Percentiles rank a stretch among this genome's conserved stretches.
Evolutionary conservation across 2,329 filamentous ascomycete genomes (phyloP).

Genomic region (Alternaria angustiovoidea): DNA sequence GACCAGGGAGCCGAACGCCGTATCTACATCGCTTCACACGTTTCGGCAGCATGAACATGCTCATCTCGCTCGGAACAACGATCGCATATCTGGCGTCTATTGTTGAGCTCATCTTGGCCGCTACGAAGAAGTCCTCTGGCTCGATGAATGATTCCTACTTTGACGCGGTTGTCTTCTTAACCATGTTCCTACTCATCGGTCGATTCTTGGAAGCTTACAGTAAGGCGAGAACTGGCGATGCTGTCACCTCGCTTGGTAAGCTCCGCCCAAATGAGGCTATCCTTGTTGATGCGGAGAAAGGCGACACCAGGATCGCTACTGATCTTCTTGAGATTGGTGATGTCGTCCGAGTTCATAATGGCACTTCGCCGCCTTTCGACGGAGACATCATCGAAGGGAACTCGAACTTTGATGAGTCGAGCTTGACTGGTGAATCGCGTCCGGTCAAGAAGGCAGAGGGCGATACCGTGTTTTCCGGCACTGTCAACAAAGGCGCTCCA

Average conservation of each 20-base stretch:
- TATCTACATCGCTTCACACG: slow-evolving; percentile 80
- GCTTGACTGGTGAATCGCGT: slow-evolving; percentile 80
- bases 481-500: slow-evolving; percentile 73
- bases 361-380: slow-evolving; percentile 85
- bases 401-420: slow-evolving; percentile 85
- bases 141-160: slow-evolving; percentile 69
- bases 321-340: slow-evolving; percentile 69
- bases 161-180: slow-evolving; percentile 91
- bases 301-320: slow-evolving; percentile 60
- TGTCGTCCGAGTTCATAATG: slow-evolving; percentile 75
- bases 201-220: slow-evolving; percentile 87
- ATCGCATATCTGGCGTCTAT: slow-evolving; percentile 88
- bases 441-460: slow-evolving; percentile 69
- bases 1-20: slow-evolving; percentile 74
- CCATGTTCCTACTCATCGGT: slow-evolving; percentile 80
- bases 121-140: slow-evolving; percentile 49
- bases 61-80: slow-evolving; percentile 86
- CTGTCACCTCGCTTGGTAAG: slow-evolving; percentile 79
- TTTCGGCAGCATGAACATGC: slow-evolving; percentile 97
- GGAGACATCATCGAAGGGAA: slow-evolving; percentile 67
- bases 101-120: slow-evolving; percentile 72
- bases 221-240: slow-evolving; percentile 88
- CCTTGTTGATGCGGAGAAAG: slow-evolving; percentile 63
- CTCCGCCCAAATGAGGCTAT: slow-evolving; percentile 80
- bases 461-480: slow-evolving; percentile 75